Evolutionary conservation across 1,284 basidiomycete genomes (phyloP).

Genomic region (Pseudozyma sp.): DNA sequence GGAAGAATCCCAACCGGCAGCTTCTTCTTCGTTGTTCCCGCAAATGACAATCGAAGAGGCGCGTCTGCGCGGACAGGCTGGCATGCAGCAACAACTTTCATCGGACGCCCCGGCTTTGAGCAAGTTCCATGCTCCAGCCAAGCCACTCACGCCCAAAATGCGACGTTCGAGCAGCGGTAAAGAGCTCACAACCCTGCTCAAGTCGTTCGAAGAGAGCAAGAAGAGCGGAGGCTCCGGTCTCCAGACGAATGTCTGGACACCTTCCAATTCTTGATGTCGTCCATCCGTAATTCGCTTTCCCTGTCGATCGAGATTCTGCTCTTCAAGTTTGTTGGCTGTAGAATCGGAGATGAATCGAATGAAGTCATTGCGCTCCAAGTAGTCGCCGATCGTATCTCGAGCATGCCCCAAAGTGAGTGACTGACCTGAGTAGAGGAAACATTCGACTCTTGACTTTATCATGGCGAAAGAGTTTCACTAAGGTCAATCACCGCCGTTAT

Average conservation of each 20-base stretch:
- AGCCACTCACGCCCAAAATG: conserved; percentile 55
- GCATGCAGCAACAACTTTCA: conserved; percentile 56
- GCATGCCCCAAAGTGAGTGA: no score
- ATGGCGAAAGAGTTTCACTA: no score
- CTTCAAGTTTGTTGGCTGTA: no score
- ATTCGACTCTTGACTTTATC: no score
- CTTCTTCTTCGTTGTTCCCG: conserved; percentile 31
- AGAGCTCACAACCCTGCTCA: conserved; percentile 41
- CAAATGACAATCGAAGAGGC: conserved; percentile 61
- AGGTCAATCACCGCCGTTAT: no score
- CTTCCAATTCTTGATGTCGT: conserved; percentile 12
- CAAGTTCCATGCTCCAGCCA: conserved; percentile 57
- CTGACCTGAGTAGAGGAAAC: no score
- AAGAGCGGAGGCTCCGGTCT: conserved; percentile 38
- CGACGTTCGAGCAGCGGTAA: conserved; percentile 47
- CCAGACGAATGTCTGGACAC: conserved; percentile 53
- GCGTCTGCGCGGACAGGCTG: conserved; percentile 49
- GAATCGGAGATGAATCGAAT: no score
- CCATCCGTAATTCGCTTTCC: no score
- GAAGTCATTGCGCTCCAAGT: no score
- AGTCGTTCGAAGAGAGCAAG: conserved; percentile 49
- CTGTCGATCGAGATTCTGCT: no score
- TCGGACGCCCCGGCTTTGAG: conserved; percentile 48
- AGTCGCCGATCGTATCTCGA: no score
- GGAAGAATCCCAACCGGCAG: conserved; percentile 1